Evolutionary conservation across 352 stramenopile species (phyloP), one percentile per base, ranked within the genome.

Genomic region (Globisporangium ultimum): DNA sequence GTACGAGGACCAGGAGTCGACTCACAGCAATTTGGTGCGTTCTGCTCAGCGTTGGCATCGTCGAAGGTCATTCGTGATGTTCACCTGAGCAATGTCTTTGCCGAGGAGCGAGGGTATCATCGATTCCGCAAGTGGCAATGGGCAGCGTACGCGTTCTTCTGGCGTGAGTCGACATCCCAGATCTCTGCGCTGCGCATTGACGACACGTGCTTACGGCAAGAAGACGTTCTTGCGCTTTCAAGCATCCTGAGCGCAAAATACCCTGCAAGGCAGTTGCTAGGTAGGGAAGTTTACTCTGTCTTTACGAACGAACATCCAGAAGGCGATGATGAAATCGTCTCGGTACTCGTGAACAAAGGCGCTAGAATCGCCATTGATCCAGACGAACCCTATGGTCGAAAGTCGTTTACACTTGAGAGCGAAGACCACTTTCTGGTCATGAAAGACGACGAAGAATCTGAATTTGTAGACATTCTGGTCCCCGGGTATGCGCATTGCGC

Each of bases 391-490:
- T 49, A 55, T 17, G 34, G 24, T 12, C 46, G 28, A 18, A 20
- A 20, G 42, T 51, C 46, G 1, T 55, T 65, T 14, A 45, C 40
- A 10, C 52, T 65, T 12, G 22, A 13, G 2, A 36, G 42, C 3
- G 59, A 65, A 38, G 59, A 65, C 14, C 59, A 65, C 18, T 65
- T 65, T 38, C 40, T 65, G n/a, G 59, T 65, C n/a, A 60, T 65
- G 59, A 60, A 54, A 22, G 47, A 65, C 52, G 53, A 60, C 17
- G 24, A 15, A 17, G 4, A 43, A 4, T 36, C 43, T 20, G 36
- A 59, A 11, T 51, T 45, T 22, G 53, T 65, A n/a, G 59, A 65
- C 24, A 55, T 65, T 21, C 18, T 65, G 15, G 59, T 65, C 9
- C 59, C 59, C 18, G 59, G 59, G 17, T 64, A 64, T 34, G 58